phyloP scores from a whole-genome alignment of 805 yeast genomes.

The Saccharomyces jurei region DNA sequence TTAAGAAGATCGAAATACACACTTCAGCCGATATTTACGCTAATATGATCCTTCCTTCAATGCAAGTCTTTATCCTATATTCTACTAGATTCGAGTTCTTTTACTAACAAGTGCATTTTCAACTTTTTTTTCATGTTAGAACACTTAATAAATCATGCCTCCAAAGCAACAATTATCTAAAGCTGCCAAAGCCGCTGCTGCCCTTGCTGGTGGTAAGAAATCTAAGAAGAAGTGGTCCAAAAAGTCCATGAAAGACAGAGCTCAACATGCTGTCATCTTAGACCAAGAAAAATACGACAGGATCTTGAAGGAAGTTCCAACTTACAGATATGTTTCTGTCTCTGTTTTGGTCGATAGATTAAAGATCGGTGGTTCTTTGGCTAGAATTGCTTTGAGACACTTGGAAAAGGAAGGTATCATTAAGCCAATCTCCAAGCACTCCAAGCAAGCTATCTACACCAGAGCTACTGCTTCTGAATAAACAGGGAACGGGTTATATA shows the following conservation, averaged over 20 bases:
- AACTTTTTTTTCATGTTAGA: background rate
- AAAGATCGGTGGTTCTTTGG: slow-evolving; percentile 98
- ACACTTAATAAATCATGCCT: slow-evolving; percentile 60
- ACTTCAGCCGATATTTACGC: background rate
- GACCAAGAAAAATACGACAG: slow-evolving; percentile 99
- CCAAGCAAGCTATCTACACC: slow-evolving; percentile 95
- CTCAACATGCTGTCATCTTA: slow-evolving; percentile 92
- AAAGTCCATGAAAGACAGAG: slow-evolving; percentile 99
- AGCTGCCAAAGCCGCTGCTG: slow-evolving; percentile 99
- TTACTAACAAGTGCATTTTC: background rate
- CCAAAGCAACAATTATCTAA: slow-evolving; percentile 98
- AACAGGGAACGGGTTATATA: slow-evolving; percentile 11
- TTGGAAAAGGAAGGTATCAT: slow-evolving; percentile 92
- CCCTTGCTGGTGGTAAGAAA: slow-evolving; percentile 99
- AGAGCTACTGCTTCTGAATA: slow-evolving; percentile 63
- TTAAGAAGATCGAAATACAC: background rate
- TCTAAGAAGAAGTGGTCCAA: slow-evolving; percentile 99
- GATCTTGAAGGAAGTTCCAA: slow-evolving; percentile 97
- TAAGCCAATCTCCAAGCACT: slow-evolving; percentile 88
- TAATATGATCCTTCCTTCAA: background rate
- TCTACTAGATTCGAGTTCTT: background rate
- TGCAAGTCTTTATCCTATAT: background rate
- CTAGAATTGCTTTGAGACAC: slow-evolving; percentile 95
- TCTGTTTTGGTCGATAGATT: slow-evolving; percentile 98
- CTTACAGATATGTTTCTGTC: slow-evolving; percentile 96